These are phyloP conservation scores for Neurospora crassa DNA, from an alignment of 2,329 filamentous ascomycete species.

Conservation along the genomic window DNA sequence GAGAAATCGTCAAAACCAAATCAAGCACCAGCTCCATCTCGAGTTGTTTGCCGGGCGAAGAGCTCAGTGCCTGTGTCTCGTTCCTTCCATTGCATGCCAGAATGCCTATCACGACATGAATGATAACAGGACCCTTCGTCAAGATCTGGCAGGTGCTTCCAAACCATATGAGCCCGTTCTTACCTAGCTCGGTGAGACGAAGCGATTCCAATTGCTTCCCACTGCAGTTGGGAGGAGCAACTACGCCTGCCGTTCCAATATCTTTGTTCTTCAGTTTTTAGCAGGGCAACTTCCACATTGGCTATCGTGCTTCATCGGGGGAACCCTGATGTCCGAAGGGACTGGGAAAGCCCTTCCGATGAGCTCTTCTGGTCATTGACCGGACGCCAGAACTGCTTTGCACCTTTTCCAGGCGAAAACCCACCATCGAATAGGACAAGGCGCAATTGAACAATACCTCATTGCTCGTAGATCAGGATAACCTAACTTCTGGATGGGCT, in stretches of 20 bases:
- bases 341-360: not conserved
- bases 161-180: not conserved
- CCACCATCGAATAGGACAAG: not conserved
- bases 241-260: not conserved
- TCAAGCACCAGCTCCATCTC: not conserved
- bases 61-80: not conserved
- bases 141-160: not conserved
- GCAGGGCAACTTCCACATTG: not conserved
- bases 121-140: not conserved
- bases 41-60: not conserved
- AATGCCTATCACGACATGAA: not conserved
- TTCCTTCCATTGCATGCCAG: not conserved
- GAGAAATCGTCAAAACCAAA: no score
- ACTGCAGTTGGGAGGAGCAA: not conserved
- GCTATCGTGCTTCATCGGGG: not conserved
- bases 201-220: not conserved
- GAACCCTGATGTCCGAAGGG: not conserved
- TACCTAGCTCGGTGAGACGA: not conserved
- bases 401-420: not conserved
- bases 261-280: not conserved
- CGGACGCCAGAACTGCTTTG: not conserved
- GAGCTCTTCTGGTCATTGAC: not conserved
- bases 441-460: not conserved
- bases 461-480: not conserved
- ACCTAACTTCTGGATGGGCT: not conserved